These are phyloP conservation scores for Pichia eremophila DNA, from an alignment of 805 yeast genomes.

Conservation along the genomic window DNA sequence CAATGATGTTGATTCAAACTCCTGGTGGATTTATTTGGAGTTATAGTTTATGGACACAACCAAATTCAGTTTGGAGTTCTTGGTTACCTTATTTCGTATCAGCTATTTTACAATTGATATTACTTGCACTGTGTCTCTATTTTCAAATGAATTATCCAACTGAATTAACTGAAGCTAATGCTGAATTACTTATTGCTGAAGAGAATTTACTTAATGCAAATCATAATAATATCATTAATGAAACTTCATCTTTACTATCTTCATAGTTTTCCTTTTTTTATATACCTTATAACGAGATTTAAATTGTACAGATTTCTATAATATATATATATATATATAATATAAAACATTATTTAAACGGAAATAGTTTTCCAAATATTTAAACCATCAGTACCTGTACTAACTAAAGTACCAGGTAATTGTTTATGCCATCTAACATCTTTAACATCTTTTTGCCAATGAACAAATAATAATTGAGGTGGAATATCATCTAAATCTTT, in stretches of 20 bases:
- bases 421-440: constrained; percentile 98
- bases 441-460: constrained; percentile 96
- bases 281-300: too few relatives aligned
- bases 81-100: constrained; percentile 77
- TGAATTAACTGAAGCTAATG: constrained; percentile 15
- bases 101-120: constrained; percentile 53
- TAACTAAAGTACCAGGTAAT: constrained; percentile 89
- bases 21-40: constrained; percentile 87
- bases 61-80: constrained; percentile 77
- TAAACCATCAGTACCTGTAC: constrained; percentile 93
- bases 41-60: constrained; percentile 55
- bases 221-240: background rate
- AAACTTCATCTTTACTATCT: constrained; percentile 3
- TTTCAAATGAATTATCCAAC: constrained; percentile 24
- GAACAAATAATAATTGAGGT: constrained; percentile 90
- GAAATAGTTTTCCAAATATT: constrained; percentile 95
- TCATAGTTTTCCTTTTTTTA: too few relatives aligned
- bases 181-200: constrained; percentile 11
- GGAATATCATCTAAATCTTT: constrained; percentile 84
- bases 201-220: constrained; percentile 4
- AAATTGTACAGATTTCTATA: too few relatives aligned
- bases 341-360: constrained; percentile 40
- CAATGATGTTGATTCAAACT: constrained; percentile 79
- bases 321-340: too few relatives aligned
- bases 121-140: constrained; percentile 56